These are phyloP conservation scores for Alternaria atra DNA, from an alignment of 2,329 filamentous ascomycete genomes.

Conservation along the genomic window DNA sequence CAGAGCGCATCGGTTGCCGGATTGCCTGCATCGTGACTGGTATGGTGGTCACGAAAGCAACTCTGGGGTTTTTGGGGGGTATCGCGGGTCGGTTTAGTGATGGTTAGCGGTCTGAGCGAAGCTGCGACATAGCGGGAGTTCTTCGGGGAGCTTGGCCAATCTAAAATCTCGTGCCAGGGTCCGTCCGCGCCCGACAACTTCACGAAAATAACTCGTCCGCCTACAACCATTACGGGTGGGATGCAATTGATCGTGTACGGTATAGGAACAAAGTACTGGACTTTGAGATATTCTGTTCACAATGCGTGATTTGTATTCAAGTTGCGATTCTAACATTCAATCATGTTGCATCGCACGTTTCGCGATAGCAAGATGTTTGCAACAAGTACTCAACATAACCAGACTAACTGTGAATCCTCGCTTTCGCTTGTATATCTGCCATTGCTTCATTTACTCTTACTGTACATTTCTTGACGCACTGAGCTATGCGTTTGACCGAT, in stretches of 20 bases:
- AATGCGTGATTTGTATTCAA: background rate
- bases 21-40: slow-evolving; percentile 81
- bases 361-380: background rate
- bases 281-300: background rate
- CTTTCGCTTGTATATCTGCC: background rate
- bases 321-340: background rate
- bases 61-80: slow-evolving; percentile 24
- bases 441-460: background rate
- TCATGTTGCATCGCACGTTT: background rate
- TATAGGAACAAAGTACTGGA: background rate
- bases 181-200: slow-evolving; percentile 27
- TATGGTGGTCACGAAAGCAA: slow-evolving; percentile 37
- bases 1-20: slow-evolving; percentile 75
- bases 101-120: slow-evolving; percentile 29
- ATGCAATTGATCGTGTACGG: background rate
- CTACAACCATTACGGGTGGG: background rate
- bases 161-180: slow-evolving; percentile 23
- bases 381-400: background rate
- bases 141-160: slow-evolving; percentile 32
- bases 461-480: background rate
- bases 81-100: slow-evolving; percentile 28
- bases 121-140: slow-evolving; percentile 34
- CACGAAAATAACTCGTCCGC: slow-evolving; percentile 25
- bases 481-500: background rate
- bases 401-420: background rate